Base-by-base conservation (phyloP, 2,329 filamentous ascomycete species). In the Dothiorella sarmentorum region DNA sequence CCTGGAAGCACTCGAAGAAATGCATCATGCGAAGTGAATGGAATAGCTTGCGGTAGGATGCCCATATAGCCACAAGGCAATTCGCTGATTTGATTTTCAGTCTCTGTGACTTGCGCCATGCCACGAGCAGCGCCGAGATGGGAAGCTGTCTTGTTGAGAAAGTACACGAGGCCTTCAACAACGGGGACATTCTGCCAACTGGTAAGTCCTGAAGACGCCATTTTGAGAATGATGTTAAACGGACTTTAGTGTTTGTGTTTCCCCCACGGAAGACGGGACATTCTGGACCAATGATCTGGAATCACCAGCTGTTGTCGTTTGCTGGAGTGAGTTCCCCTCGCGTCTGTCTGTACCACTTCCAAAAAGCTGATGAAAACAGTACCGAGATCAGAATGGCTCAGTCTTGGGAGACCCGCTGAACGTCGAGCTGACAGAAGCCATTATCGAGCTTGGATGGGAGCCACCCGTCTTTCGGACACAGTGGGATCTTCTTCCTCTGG, bases 401-500 rank as follows among this genome's bases (percentile, higher is more conserved):
- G 53, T 69, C 18, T 57, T 69, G 1, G 67, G 67, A 11, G 67
- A 69, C 55, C 67, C 67, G 9, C 40, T 45, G 22, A 69, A 65
- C 43, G 64, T 64, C 15, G 56, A 58, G 1, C 38, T 68, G 13
- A 69, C 67, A 6, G 60, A 64, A 10, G 64, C 58, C 17, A 67
- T 69, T 49, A 65, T 69, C 31, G 61, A 66, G 18, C 56, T 69
- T 17, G 67, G 67, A 3, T 69, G 67, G 67, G 56, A 56, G 35
- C 66, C 67, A 18, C 67, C 67, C 13, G 22, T 40, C 18, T 37
- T 61, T 22, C 56, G 61, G 22, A 63, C 63, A 10, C 60, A 61
- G 20, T 69, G 65, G 66, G 67, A 69, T 58, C 57, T 69, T 11
- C 62, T 69, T 18, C 66, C 67, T 17, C 58, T 69, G 13, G 64